Evolutionary conservation across 2,329 filamentous ascomycete species (phyloP).

Genomic region (Trichothecium roseum): DNA sequence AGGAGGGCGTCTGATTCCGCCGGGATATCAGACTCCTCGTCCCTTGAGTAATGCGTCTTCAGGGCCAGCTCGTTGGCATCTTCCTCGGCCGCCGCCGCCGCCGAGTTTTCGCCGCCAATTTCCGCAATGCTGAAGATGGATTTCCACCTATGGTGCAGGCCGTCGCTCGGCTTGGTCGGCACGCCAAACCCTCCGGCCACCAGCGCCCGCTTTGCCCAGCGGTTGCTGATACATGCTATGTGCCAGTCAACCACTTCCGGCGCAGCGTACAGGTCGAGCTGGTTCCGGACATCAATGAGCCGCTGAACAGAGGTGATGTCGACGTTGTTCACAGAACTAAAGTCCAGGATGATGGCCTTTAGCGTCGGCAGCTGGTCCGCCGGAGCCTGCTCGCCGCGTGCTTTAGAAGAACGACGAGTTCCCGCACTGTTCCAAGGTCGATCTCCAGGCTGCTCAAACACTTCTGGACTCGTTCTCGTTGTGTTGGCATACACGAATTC

Average conservation of each 20-base stretch:
- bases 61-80: neutral
- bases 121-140: constrained; percentile 66
- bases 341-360: constrained; percentile 87
- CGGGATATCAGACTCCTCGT: constrained; percentile 26
- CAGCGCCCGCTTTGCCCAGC: constrained; percentile 47
- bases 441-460: constrained; percentile 50
- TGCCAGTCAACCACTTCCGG: constrained; percentile 90
- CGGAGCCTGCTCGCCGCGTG: constrained; percentile 13
- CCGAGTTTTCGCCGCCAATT: constrained; percentile 61
- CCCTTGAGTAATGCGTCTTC: constrained; percentile 26
- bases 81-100: constrained; percentile 36
- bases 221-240: constrained; percentile 84
- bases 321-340: constrained; percentile 86
- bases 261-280: constrained; percentile 74
- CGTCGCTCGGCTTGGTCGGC: constrained; percentile 7
- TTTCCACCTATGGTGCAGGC: constrained; percentile 5
- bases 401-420: constrained; percentile 38
- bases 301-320: constrained; percentile 89
- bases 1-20: constrained; percentile 15
- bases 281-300: constrained; percentile 88
- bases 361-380: constrained; percentile 54
- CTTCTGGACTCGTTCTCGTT: constrained; percentile 60
- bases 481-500: constrained; percentile 60
- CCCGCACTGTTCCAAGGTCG: constrained; percentile 94
- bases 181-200: constrained; percentile 43